A percentile compares a stretch with the other conserved stretches of the same genome.
These are phyloP conservation scores for Penicillium longicatenatum DNA, from an alignment of 495 filamentous ascomycete genomes.

Conservation along the genomic window DNA sequence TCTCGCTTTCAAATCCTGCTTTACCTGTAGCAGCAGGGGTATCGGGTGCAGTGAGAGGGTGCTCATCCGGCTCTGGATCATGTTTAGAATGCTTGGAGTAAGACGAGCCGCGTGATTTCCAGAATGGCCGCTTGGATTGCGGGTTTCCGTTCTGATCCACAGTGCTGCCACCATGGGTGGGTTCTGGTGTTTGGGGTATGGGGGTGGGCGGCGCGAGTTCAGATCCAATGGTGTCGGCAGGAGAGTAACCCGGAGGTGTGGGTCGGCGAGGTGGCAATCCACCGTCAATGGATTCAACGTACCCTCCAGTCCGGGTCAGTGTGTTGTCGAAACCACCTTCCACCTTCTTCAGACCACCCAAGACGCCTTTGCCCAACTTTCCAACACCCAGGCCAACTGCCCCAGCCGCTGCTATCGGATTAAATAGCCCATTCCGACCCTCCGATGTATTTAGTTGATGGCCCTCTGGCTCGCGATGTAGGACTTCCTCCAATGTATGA, in stretches of 20 bases:
- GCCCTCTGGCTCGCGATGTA: conserved; percentile 37
- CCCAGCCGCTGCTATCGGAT: conserved; percentile 43
- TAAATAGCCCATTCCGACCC: conserved; percentile 27
- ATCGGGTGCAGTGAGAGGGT: conserved; percentile 42
- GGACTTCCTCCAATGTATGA: conserved; percentile 68
- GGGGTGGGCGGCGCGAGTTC: neutral
- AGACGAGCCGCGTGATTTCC: conserved; percentile 42
- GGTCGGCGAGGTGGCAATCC: conserved; percentile 6
- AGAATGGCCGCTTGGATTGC: conserved; percentile 44
- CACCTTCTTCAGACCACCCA: conserved; percentile 53
- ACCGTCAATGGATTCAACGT: conserved; percentile 28
- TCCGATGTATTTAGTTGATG: conserved; percentile 30
- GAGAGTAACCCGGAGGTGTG: conserved; percentile 5
- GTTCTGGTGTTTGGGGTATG: conserved; percentile 9
- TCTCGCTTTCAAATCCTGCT: conserved; percentile 26
- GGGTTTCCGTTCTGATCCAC: conserved; percentile 15
- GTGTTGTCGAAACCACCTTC: conserved; percentile 45
- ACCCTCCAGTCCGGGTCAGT: conserved; percentile 55
- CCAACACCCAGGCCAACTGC: conserved; percentile 66
- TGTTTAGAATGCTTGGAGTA: conserved; percentile 26
- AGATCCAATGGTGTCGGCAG: conserved; percentile 1
- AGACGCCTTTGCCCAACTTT: conserved; percentile 55
- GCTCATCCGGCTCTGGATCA: conserved; percentile 36
- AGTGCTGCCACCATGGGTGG: conserved; percentile 1
- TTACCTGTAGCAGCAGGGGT: conserved; percentile 23